Conservation (phyloP, 257 asterid species). For the Nicotiana otophora region DNA sequence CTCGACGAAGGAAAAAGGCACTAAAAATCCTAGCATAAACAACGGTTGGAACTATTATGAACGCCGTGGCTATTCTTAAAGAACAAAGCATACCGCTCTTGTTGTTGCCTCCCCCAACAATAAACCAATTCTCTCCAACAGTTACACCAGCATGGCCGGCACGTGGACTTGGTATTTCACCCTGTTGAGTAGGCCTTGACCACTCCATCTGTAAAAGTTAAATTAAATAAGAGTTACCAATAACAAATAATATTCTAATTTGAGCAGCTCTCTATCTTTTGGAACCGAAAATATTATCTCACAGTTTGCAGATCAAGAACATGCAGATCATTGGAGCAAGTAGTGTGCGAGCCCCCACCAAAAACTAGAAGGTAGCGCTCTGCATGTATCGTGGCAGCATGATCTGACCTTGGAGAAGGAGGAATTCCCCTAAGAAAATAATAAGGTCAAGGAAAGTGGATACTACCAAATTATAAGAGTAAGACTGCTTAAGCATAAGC, state of each 20-base stretch:
- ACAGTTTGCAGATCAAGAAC: conserved; percentile 96
- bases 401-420: conserved; percentile 98
- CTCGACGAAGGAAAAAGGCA: neutral
- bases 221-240: conserved; percentile 6
- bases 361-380: conserved; percentile 92
- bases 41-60: neutral
- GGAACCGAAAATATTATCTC: conserved; percentile 30
- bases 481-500: neutral
- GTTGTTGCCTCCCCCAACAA: conserved; percentile 95
- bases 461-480: neutral
- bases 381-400: conserved; percentile 96
- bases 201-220: conserved; percentile 76
- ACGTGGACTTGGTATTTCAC: conserved; percentile 89
- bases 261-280: neutral
- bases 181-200: conserved; percentile 96
- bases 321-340: conserved; percentile 94
- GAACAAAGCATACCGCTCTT: conserved; percentile 56
- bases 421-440: conserved; percentile 58
- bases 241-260: neutral
- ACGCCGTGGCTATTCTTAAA: neutral
- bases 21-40: conserved; percentile 4
- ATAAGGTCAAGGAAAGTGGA: neutral
- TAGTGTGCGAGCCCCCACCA: conserved; percentile 96
- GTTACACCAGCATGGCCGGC: conserved; percentile 97
- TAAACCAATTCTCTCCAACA: conserved; percentile 97